Evolutionary conservation across 208 protist species (phyloP).

Genomic region (Wallacemonas sp.): DNA sequence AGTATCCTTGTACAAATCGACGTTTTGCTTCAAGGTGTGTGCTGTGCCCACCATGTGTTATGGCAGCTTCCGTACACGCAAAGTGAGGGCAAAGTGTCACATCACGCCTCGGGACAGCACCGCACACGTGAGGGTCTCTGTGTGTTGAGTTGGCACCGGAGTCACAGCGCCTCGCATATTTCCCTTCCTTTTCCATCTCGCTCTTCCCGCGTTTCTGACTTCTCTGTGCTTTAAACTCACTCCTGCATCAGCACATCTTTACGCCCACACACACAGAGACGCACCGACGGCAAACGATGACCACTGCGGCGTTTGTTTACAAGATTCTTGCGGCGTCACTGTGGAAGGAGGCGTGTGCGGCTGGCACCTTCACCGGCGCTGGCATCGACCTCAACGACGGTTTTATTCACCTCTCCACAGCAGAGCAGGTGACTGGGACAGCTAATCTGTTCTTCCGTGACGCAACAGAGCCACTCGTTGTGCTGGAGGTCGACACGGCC

Average conservation of each 20-base stretch:
- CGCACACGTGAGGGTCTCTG: too few relatives aligned
- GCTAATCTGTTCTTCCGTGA: slow-evolving; percentile 14
- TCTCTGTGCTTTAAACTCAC: too few relatives aligned
- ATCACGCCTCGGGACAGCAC: too few relatives aligned
- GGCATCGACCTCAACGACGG: slow-evolving; percentile 16
- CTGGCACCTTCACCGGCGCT: slow-evolving; percentile 8
- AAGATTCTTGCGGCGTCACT: background rate
- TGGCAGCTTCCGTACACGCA: too few relatives aligned
- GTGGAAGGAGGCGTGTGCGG: background rate
- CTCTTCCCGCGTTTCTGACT: too few relatives aligned
- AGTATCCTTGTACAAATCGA: too few relatives aligned
- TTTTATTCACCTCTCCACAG: slow-evolving; percentile 16
- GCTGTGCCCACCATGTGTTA: too few relatives aligned
- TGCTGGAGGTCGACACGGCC: slow-evolving; percentile 7
- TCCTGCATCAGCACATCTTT: background rate
- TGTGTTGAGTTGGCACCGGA: too few relatives aligned
- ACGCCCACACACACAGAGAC: background rate
- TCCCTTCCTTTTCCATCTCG: too few relatives aligned
- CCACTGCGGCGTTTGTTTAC: slow-evolving; percentile 1
- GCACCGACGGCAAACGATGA: background rate
- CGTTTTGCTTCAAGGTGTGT: too few relatives aligned
- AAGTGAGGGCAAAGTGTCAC: too few relatives aligned
- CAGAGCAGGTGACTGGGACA: slow-evolving; percentile 8
- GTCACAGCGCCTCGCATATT: too few relatives aligned
- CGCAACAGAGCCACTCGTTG: background rate